Base-by-base conservation (phyloP, 2,329 filamentous ascomycete genomes). In the Sclerotinia spermophila region DNA sequence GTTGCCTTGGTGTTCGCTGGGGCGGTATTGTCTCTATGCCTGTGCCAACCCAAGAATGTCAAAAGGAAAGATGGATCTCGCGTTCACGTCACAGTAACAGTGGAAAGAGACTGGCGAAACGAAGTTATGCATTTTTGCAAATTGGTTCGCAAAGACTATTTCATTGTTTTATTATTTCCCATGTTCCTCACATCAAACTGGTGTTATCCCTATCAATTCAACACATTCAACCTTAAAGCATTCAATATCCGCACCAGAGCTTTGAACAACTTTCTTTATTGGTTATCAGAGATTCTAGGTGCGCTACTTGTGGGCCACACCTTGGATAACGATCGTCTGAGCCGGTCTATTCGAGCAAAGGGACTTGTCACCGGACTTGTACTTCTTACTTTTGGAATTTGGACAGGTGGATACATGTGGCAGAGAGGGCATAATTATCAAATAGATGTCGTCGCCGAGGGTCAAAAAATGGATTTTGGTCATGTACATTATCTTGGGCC, bases 201-300 rank as follows among this genome's bases (percentile, higher is more conserved):
- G 86, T 93, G 93, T 81, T 92, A 92, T 80, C 87, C 88, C 72
- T 93, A 93, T 76, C 91, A 93, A 76, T 92, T 92, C 83, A 92
- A 92, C 78, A 85, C 84, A 61, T 85, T 93, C 80, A 93, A 93
- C 74, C 82, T 84, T 11, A 86, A 86, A 66, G 86, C 88, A 74
- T 94, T 93, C 83, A 91, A 90, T 79, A 87, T 88, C 55, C 88
- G 91, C 74, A 93, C 91, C 4, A 86, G 90, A 38, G 84, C 91
- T 33, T 84, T 94, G 74, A 94, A 94, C 81, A 89, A 86, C 77
- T 82, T 91, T 11, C 85, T 94, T 24, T 94, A 95, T 83, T 95
- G 91, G 86, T 79, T 86, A 44, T 86, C 89, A 75, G 92, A 94
- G 81, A 93, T 95, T 78, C 78, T 93, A 56, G 92, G 91, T 58